Conservation (phyloP, 495 filamentous ascomycete species). For the Pseudevernia furfuracea region DNA sequence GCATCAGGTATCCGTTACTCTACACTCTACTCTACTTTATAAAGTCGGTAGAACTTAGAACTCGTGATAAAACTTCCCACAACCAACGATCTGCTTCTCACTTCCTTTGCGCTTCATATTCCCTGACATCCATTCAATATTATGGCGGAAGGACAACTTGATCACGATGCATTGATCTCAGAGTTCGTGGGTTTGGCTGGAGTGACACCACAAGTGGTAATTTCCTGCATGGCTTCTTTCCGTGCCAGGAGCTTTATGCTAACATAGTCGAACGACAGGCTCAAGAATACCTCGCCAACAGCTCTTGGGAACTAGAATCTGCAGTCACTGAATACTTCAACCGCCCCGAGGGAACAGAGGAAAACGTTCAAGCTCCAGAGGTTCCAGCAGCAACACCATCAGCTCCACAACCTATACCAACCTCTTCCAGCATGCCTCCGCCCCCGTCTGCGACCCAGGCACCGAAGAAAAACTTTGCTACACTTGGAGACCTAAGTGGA, state of each 20-base stretch:
- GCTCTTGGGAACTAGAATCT: slow-evolving; percentile 59
- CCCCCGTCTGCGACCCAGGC: slow-evolving; percentile 32
- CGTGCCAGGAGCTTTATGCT: slow-evolving; percentile 3
- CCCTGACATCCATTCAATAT: background rate
- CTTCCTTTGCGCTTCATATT: too few relatives aligned
- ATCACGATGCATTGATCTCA: slow-evolving; percentile 54
- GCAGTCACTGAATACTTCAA: slow-evolving; percentile 65
- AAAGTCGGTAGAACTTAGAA: background rate
- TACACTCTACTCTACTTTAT: background rate
- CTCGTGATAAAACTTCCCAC: background rate
- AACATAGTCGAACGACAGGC: slow-evolving; percentile 44
- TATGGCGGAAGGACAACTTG: slow-evolving; percentile 12
- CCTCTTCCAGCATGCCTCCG: slow-evolving; percentile 23
- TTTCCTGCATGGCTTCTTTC: slow-evolving; percentile 12
- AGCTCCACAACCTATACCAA: slow-evolving; percentile 24
- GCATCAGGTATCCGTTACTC: background rate
- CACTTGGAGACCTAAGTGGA: slow-evolving; percentile 43
- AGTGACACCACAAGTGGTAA: slow-evolving; percentile 55
- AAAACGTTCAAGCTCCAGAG: slow-evolving; percentile 30
- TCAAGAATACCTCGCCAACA: slow-evolving; percentile 57
- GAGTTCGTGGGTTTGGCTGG: slow-evolving; percentile 70
- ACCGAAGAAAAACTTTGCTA: slow-evolving; percentile 49
- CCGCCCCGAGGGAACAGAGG: slow-evolving; percentile 51
- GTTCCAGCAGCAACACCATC: slow-evolving; percentile 10
- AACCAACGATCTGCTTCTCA: background rate